phyloP scores from a whole-genome alignment of 768 basidiomycete genomes.

The Coprinellus micaceus region DNA sequence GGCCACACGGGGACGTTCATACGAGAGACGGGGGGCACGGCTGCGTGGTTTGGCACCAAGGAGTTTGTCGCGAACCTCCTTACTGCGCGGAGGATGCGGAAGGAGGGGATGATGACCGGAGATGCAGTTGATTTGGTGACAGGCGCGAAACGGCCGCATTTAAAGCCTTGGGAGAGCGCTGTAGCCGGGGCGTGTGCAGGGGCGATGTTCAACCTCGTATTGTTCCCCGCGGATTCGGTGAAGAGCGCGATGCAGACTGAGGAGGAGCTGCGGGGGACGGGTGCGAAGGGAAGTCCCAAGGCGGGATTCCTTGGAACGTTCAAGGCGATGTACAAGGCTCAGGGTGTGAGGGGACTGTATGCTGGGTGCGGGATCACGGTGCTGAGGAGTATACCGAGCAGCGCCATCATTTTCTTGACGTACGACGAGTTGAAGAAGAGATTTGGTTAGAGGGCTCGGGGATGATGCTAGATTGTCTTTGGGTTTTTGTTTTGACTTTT shows the following conservation, averaged over 20 bases:
- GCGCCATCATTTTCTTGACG: conserved; percentile 89
- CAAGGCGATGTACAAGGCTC: conserved; percentile 64
- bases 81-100: conserved; percentile 43
- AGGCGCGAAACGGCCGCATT: conserved; percentile 21
- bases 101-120: background rate
- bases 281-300: conserved; percentile 21
- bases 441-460: conserved; percentile 28
- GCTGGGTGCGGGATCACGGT: conserved; percentile 92
- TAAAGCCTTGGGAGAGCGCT: conserved; percentile 77
- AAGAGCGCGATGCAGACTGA: conserved; percentile 91
- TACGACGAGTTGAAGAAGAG: conserved; percentile 70
- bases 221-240: conserved; percentile 89
- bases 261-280: conserved; percentile 65
- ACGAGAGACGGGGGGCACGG: conserved; percentile 87
- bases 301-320: conserved; percentile 53
- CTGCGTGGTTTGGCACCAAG: conserved; percentile 89
- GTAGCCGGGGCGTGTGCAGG: conserved; percentile 78
- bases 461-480: background rate
- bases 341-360: conserved; percentile 84
- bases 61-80: conserved; percentile 69
- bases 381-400: conserved; percentile 79
- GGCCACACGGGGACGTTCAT: conserved; percentile 93
- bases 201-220: conserved; percentile 69
- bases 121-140: background rate
- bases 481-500: background rate